Evolutionary conservation across 345 rosid species (phyloP).

Genomic region (Salix koriyanagi): DNA sequence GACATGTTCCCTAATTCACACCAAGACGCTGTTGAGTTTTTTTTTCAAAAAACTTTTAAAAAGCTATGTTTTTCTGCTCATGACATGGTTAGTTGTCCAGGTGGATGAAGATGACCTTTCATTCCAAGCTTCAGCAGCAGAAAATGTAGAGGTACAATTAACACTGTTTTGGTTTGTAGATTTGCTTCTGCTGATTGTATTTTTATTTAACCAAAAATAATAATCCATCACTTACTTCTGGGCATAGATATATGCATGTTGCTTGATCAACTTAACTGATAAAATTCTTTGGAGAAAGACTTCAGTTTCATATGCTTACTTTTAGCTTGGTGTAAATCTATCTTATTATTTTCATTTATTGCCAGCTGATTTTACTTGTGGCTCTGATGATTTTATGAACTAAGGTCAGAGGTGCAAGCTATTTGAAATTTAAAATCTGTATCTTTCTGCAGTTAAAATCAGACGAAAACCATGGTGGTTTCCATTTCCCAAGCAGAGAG

Average conservation of each 20-base stretch:
- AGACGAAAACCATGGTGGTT: constrained; percentile 49
- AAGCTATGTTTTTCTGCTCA: constrained; percentile 2
- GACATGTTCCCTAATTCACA: neutral
- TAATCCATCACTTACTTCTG: neutral
- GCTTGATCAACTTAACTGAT: neutral
- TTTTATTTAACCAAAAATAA: neutral
- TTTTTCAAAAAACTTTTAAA: neutral
- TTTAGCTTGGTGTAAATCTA: neutral
- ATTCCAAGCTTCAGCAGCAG: constrained; percentile 38
- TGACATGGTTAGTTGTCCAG: constrained; percentile 35
- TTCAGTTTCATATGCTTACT: neutral
- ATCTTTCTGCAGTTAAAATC: constrained; percentile 39
- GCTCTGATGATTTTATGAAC: neutral
- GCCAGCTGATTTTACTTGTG: neutral
- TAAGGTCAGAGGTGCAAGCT: neutral
- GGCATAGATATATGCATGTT: neutral
- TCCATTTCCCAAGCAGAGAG: constrained; percentile 36
- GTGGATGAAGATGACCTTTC: constrained; percentile 55
- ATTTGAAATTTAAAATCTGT: neutral
- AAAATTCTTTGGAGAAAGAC: neutral
- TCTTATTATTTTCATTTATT: neutral
- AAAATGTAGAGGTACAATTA: constrained; percentile 46
- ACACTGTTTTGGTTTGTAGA: neutral
- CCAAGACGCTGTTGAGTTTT: neutral
- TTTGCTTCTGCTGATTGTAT: neutral